A percentile compares a stretch with the other conserved stretches of the same genome.
These are phyloP conservation scores for Jacaranda copaia DNA, from an alignment of 257 asterid genomes.

Conservation along the genomic window DNA sequence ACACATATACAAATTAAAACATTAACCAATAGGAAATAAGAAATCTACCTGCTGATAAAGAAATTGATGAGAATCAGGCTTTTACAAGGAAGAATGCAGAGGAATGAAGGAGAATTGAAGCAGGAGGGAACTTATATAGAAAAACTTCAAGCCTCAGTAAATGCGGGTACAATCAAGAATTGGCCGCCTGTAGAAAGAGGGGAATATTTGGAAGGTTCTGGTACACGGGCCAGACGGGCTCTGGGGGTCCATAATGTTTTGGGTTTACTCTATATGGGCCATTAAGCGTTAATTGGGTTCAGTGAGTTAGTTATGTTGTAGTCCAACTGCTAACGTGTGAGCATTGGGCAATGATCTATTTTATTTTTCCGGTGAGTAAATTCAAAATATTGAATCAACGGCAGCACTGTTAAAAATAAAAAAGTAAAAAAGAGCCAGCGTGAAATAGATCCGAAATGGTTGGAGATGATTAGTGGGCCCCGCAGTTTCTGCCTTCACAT, in stretches of 20 bases:
- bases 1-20: background rate
- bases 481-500: too few species aligned
- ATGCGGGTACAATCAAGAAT: background rate
- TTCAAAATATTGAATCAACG: too few species aligned
- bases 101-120: slow-evolving; percentile 19
- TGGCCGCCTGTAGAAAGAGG: background rate
- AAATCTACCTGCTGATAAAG: slow-evolving; percentile 10
- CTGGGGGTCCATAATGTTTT: background rate
- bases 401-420: too few species aligned
- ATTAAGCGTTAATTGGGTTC: background rate
- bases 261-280: background rate
- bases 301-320: background rate
- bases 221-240: slow-evolving; percentile 27
- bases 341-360: too few species aligned
- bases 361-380: too few species aligned
- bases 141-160: background rate
- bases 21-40: background rate
- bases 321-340: background rate
- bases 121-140: background rate
- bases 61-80: slow-evolving; percentile 5
- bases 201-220: slow-evolving; percentile 31
- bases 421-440: too few species aligned
- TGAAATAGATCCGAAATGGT: too few species aligned
- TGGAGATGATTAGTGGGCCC: too few species aligned
- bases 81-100: slow-evolving; percentile 9